Evolutionary conservation across 2,329 filamentous ascomycete genomes (phyloP).

Genomic region (Fusarium pilosicola): DNA sequence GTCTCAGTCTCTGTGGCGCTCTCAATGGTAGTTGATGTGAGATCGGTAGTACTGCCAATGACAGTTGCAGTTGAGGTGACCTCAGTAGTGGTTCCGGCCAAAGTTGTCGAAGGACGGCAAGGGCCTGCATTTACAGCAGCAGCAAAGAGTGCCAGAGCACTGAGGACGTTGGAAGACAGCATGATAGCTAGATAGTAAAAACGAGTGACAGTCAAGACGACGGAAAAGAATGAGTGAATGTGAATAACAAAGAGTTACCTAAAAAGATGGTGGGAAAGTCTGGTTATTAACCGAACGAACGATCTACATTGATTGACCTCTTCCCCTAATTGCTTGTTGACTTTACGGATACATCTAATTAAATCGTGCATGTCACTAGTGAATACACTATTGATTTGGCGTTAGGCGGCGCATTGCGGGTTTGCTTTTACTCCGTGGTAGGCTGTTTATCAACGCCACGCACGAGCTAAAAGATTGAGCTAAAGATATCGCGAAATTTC

Average conservation of each 20-base stretch:
- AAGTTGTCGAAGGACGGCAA: background rate
- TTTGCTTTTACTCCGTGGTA: background rate
- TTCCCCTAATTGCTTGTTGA: background rate
- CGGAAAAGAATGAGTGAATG: background rate
- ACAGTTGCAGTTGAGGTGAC: background rate
- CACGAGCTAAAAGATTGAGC: background rate
- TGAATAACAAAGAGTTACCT: background rate
- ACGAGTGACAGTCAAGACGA: background rate
- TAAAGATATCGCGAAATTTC: fast-evolving
- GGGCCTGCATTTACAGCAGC: background rate
- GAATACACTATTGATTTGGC: background rate
- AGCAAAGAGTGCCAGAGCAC: background rate
- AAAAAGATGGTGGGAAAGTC: no score
- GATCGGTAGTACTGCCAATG: background rate
- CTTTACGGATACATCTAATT: background rate
- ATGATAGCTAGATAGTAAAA: background rate
- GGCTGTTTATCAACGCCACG: background rate
- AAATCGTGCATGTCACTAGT: background rate
- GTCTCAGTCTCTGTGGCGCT: background rate
- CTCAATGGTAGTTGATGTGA: background rate
- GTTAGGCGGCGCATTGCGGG: no score
- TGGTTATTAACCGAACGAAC: background rate
- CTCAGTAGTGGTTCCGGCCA: background rate
- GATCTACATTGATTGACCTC: background rate
- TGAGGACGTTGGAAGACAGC: background rate